A percentile compares a stretch with the other conserved stretches of the same genome.
Conservation (phyloP, 768 basidiomycete species). For the Galerina sulciceps region DNA sequence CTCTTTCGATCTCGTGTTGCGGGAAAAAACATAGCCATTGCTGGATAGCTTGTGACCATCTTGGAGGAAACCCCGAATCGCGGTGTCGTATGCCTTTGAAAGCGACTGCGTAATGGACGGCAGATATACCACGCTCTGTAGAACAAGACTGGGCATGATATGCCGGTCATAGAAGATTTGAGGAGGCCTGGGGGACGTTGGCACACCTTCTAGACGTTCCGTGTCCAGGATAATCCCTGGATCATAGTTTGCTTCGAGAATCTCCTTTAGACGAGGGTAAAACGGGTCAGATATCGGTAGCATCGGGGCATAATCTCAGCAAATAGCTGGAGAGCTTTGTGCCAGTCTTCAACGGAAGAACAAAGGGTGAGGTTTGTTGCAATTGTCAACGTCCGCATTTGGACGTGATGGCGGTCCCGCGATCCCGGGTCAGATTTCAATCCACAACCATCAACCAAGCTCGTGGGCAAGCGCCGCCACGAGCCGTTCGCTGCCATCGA, state of each 20-base stretch:
- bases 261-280: neutral
- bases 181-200: neutral
- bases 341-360: too few species aligned
- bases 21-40: neutral
- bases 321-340: too few species aligned
- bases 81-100: neutral
- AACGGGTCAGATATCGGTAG: neutral
- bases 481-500: too few species aligned
- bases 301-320: neutral
- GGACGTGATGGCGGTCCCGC: too few species aligned
- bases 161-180: conserved; percentile 6
- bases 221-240: neutral
- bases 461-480: too few species aligned
- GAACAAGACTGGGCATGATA: neutral
- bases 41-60: neutral
- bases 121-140: neutral
- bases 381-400: too few species aligned
- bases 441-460: too few species aligned
- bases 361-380: too few species aligned
- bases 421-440: too few species aligned
- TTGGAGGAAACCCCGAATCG: neutral
- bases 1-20: neutral
- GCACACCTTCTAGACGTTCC: neutral
- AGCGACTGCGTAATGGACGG: neutral
- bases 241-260: neutral